Evolutionary conservation across 1,284 basidiomycete genomes (phyloP).

Genomic region (Microbotryomycetes sp.): DNA sequence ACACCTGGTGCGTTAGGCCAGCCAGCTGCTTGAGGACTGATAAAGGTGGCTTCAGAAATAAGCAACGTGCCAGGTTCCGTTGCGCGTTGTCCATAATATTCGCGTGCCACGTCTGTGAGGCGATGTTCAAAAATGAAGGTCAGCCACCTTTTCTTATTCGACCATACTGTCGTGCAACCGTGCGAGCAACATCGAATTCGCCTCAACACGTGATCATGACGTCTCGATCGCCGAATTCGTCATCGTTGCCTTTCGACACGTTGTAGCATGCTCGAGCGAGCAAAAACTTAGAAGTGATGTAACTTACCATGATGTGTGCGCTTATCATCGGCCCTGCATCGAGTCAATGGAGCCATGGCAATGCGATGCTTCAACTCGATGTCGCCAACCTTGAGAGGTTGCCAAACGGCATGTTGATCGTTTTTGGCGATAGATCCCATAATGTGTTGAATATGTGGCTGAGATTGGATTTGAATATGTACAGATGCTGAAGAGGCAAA

Average conservation of each 20-base stretch:
- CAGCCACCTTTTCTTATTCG: too few species aligned
- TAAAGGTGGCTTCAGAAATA: constrained; percentile 50
- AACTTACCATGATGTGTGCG: constrained; percentile 36
- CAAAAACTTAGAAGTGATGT: too few species aligned
- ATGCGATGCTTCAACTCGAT: constrained; percentile 47
- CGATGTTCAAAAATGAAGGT: too few species aligned
- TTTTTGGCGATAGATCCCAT: not conserved
- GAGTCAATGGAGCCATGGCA: constrained; percentile 51
- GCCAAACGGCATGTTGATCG: constrained; percentile 44
- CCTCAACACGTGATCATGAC: not conserved
- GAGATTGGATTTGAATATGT: not conserved
- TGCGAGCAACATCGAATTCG: too few species aligned
- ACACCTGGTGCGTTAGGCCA: constrained; percentile 46
- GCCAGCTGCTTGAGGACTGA: constrained; percentile 40
- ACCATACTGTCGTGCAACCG: too few species aligned
- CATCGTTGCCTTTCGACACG: too few species aligned
- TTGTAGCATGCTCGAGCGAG: too few species aligned
- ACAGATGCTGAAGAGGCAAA: not conserved
- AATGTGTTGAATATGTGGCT: not conserved
- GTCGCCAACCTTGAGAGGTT: constrained; percentile 47
- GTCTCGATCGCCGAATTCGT: too few species aligned
- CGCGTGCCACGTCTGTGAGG: constrained; percentile 4
- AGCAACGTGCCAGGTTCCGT: constrained; percentile 48
- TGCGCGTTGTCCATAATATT: constrained; percentile 50
- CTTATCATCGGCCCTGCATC: constrained; percentile 40